Base-by-base conservation (phyloP, 2,329 filamentous ascomycete species). In the Tolypocladium tropicale region DNA sequence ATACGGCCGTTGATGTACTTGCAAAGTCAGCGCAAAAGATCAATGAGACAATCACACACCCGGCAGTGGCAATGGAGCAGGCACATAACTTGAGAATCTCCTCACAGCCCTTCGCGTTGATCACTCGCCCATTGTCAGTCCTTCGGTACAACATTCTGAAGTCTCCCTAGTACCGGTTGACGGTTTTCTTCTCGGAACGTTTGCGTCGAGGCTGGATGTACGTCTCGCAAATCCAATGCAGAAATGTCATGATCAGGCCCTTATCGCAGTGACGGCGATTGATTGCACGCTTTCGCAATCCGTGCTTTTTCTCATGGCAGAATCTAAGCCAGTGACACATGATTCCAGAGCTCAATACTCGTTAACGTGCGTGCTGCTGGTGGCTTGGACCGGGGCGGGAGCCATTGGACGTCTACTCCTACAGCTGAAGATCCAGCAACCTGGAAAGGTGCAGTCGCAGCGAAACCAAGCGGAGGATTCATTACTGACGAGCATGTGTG, bases 161-260 rank as follows among this genome's bases (percentile, higher is more conserved):
- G 52, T 60, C 54, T 41, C 58, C 41, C 55, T 53, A 59, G 54
- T 66, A 65, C 49, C 65, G 32, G 52, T 64, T 56, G 18, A 60
- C 52, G 14, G 55, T 58, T 53, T 59, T 63, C 36, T 39, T 39
- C 54, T 61, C 57, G 2, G 53, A 50, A 21, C 46, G 53, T 48
- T 54, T 56, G 23, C 39, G 52, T 18, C 56, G 52, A 18, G 34
- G 53, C 49, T 54, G 33, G 3, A 65, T n/a, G 34, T 58, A 65
- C 28, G 50, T 60, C 53, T 62, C 46, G 49, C 52, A 65, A 48
- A 64, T 66, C 60, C 51, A 65, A 49, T 59, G 23, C 6, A 66
- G 59, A 56, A 66, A 65, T 3, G 50, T 59, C 52, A 66, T 65
- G 25, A 65, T 64, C n/a, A 50, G 58, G 23, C 64, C 59, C 37